Evolutionary conservation across 805 yeast genomes (phyloP).

Genomic region (Zygosaccharomyces lentus): DNA sequence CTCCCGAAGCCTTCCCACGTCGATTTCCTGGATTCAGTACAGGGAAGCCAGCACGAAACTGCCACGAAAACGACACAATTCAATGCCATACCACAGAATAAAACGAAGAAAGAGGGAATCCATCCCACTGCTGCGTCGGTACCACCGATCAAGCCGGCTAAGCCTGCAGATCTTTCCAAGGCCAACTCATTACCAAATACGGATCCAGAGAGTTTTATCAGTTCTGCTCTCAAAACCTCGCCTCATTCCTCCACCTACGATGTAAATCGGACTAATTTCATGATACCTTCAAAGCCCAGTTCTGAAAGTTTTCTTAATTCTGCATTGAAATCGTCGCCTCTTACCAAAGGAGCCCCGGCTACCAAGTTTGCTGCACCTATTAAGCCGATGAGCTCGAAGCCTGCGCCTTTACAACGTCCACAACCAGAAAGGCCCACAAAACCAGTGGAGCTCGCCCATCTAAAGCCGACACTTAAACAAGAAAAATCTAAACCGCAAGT

Average conservation of each 20-base stretch:
- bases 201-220: slow-evolving; percentile 1
- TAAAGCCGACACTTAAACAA: slow-evolving; percentile 4
- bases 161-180: background rate
- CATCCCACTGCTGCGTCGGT: background rate
- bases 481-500: slow-evolving; percentile 14
- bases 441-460: slow-evolving; percentile 3
- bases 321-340: slow-evolving; percentile 13
- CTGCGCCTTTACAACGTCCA: background rate
- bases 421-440: background rate
- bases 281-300: background rate
- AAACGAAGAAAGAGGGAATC: background rate
- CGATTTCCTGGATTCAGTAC: background rate
- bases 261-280: background rate
- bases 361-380: slow-evolving; percentile 17
- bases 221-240: slow-evolving; percentile 1
- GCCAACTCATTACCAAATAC: background rate
- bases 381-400: slow-evolving; percentile 2
- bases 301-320: slow-evolving; percentile 26
- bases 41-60: background rate
- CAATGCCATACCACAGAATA: background rate
- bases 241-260: background rate
- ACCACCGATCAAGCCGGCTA: background rate
- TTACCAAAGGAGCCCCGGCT: background rate
- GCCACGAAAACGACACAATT: background rate
- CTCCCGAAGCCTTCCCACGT: no score